phyloP scores from a whole-genome alignment of 495 filamentous ascomycete genomes.

The Penicillium arizonense region DNA sequence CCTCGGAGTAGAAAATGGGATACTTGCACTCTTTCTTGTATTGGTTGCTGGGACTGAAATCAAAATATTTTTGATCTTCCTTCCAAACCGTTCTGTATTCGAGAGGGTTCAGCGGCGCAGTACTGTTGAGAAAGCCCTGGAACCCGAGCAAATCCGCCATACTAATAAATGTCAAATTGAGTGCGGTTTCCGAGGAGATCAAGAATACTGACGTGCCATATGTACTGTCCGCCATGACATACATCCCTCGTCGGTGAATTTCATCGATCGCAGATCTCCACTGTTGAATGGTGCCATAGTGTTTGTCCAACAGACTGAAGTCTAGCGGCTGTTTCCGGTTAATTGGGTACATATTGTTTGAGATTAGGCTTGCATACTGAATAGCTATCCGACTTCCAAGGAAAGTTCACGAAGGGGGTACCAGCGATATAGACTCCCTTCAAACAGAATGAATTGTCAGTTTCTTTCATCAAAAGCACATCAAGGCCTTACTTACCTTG shows the following conservation, averaged over 20 bases:
- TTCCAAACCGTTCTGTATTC: constrained; percentile 63
- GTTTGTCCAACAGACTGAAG: constrained; percentile 65
- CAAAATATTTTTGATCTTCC: constrained; percentile 51
- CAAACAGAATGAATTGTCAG: neutral
- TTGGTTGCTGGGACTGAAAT: constrained; percentile 57
- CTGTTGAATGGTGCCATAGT: constrained; percentile 59
- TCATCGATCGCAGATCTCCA: constrained; percentile 65
- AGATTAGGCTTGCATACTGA: constrained; percentile 24
- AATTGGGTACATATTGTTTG: too few relatives aligned
- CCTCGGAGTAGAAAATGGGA: constrained; percentile 65
- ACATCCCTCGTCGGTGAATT: constrained; percentile 66
- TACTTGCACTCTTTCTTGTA: constrained; percentile 60
- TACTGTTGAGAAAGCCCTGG: constrained; percentile 60
- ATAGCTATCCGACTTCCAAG: constrained; percentile 68
- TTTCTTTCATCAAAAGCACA: too few relatives aligned
- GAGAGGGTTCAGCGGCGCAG: constrained; percentile 54
- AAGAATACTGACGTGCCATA: constrained; percentile 58
- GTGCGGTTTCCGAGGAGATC: neutral
- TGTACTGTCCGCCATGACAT: constrained; percentile 71
- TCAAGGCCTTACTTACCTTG: constrained; percentile 44
- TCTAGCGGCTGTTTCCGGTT: constrained; percentile 44
- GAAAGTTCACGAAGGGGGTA: constrained; percentile 65
- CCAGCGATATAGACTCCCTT: constrained; percentile 69
- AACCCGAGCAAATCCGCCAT: constrained; percentile 71
- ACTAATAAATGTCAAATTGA: constrained; percentile 13